phyloP scores from a whole-genome alignment of 2,329 filamentous ascomycete species.

The Immersiporthe knoxdaviesiana region DNA sequence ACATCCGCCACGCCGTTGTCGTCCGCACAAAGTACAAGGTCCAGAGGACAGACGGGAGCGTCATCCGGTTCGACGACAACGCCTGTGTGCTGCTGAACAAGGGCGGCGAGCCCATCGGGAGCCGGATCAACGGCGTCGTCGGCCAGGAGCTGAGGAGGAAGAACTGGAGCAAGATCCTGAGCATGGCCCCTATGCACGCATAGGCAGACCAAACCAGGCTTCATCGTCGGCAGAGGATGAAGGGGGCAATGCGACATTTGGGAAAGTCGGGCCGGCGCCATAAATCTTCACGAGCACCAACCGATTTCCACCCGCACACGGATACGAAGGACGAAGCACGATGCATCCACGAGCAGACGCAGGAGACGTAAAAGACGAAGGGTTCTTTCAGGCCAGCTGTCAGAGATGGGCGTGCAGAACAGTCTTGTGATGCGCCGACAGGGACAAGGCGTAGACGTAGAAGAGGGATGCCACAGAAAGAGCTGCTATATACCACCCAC shows the following conservation, averaged over 20 bases:
- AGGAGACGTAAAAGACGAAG: background rate
- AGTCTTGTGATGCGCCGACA: background rate
- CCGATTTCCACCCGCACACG: background rate
- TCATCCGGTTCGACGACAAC: constrained; percentile 95
- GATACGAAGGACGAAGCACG: background rate
- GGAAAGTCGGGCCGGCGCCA: background rate
- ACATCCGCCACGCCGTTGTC: constrained; percentile 94
- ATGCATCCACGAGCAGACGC: background rate
- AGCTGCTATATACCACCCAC: background rate
- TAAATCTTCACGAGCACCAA: background rate
- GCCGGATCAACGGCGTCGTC: constrained; percentile 88
- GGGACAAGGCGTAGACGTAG: background rate
- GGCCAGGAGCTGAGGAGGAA: constrained; percentile 86
- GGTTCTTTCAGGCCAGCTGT: background rate
- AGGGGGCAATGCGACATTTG: background rate
- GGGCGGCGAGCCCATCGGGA: constrained; percentile 91
- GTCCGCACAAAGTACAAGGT: constrained; percentile 89
- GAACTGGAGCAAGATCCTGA: constrained; percentile 98
- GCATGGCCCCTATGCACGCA: constrained; percentile 77
- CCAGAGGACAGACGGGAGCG: constrained; percentile 84
- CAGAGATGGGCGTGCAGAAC: background rate
- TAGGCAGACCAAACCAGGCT: constrained; percentile 41
- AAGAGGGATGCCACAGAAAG: background rate
- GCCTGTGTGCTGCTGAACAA: constrained; percentile 98
- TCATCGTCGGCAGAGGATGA: constrained; percentile 13